phyloP scores from a whole-genome alignment of 139 green algal species.

The Pseudopediastrum boryanum region DNA sequence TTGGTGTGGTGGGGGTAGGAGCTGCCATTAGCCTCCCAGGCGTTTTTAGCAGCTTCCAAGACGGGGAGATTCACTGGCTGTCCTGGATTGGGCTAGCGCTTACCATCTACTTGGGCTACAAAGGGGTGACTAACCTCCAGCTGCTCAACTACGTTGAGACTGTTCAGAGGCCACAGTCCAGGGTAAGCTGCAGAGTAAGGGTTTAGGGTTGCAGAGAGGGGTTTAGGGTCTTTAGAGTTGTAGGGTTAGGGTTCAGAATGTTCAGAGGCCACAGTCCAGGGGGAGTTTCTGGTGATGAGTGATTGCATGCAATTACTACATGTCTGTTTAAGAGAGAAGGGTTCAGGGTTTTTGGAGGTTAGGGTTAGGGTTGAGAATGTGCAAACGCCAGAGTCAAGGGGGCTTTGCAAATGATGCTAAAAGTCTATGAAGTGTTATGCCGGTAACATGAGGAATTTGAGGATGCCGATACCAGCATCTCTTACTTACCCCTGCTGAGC shows the following conservation, averaged over 20 bases:
- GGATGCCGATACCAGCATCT: no score
- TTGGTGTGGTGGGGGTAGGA: neutral
- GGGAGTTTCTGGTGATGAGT: neutral
- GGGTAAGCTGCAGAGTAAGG: constrained; percentile 1
- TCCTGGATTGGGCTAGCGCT: neutral
- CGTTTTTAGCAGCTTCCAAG: neutral
- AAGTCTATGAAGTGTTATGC: no score
- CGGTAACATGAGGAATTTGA: no score
- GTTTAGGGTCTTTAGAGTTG: no score
- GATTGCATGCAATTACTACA: no score
- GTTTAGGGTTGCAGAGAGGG: no score
- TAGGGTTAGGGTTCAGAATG: neutral
- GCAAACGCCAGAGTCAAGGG: no score
- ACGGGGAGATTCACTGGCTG: constrained; percentile 3
- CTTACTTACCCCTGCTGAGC: no score
- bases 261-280: neutral
- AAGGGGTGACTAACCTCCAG: neutral
- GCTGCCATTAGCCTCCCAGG: neutral
- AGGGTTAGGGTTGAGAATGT: constrained; percentile 3
- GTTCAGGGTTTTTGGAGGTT: no score
- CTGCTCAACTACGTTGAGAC: constrained; percentile 5
- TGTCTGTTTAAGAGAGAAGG: no score
- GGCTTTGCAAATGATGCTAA: no score
- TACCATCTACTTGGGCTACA: neutral
- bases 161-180: neutral